Conservation (phyloP, 768 basidiomycete genomes). For the Butyriboletus loyo region DNA sequence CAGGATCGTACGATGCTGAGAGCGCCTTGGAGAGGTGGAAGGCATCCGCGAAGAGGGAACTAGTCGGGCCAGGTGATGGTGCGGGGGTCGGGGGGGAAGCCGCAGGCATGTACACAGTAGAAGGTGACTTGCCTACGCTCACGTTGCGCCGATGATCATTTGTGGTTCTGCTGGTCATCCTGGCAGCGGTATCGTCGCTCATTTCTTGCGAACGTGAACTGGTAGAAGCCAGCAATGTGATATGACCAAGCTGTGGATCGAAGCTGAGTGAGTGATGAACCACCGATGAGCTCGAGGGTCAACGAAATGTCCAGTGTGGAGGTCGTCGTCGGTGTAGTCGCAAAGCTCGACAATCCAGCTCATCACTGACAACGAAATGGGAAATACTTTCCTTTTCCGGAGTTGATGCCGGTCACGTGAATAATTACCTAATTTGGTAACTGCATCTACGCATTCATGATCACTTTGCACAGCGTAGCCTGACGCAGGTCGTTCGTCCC, state of each 20-base stretch:
- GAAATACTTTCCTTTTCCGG: slow-evolving; percentile 11
- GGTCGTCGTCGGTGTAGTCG: slow-evolving; percentile 3
- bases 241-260: background rate
- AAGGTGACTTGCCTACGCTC: slow-evolving; percentile 17
- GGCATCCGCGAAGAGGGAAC: slow-evolving; percentile 41
- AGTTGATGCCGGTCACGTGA: slow-evolving; percentile 13
- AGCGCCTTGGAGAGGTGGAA: slow-evolving; percentile 19
- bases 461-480: background rate
- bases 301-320: background rate
- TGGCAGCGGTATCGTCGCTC: slow-evolving; percentile 11
- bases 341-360: background rate
- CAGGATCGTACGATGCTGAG: slow-evolving; percentile 18
- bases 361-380: background rate
- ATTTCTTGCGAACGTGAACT: slow-evolving; percentile 3
- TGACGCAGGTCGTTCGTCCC: background rate
- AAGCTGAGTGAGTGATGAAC: background rate
- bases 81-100: slow-evolving; percentile 61
- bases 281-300: slow-evolving; percentile 1
- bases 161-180: slow-evolving; percentile 6
- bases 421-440: background rate
- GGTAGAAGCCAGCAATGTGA: slow-evolving; percentile 11
- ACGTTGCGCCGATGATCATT: slow-evolving; percentile 15
- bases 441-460: slow-evolving; percentile 4
- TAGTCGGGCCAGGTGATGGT: slow-evolving; percentile 53
- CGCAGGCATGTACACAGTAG: slow-evolving; percentile 50